These are phyloP conservation scores for Agrostemma githago DNA, from an alignment of 148 eudicot species.

Conservation along the genomic window DNA sequence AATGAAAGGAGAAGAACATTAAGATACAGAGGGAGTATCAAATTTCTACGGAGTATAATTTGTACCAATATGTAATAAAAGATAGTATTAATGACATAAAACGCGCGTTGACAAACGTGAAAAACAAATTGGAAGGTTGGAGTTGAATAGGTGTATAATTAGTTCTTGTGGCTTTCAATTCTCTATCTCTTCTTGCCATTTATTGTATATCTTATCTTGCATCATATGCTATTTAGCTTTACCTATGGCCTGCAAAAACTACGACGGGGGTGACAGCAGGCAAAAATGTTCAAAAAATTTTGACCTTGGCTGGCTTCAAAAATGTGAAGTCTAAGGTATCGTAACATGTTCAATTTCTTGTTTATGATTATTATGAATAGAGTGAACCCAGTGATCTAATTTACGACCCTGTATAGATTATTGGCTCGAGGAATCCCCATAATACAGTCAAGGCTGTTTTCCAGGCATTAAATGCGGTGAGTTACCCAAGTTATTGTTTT, in stretches of 20 bases:
- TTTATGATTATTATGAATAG: not conserved
- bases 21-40: no score
- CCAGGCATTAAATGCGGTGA: constrained; percentile 81
- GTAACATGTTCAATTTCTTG: not conserved
- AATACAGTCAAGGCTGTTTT: constrained; percentile 89
- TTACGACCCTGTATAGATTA: constrained; percentile 41
- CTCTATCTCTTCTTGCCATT: not conserved
- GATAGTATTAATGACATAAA: no score
- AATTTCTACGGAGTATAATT: no score
- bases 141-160: not conserved
- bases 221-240: constrained; percentile 42
- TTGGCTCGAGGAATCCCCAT: constrained; percentile 87
- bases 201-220: not conserved
- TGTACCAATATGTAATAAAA: no score
- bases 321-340: constrained; percentile 88
- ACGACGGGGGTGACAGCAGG: constrained; percentile 82
- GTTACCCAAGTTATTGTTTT: constrained; percentile 20
- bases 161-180: not conserved
- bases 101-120: no score
- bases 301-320: constrained; percentile 82
- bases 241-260: constrained; percentile 88
- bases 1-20: no score
- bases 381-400: not conserved
- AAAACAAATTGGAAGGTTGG: no score
- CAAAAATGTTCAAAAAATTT: constrained; percentile 59